Base-by-base conservation (phyloP, 371 early-diverging fungal species). In the Apophysomyces trapeziformis region DNA sequence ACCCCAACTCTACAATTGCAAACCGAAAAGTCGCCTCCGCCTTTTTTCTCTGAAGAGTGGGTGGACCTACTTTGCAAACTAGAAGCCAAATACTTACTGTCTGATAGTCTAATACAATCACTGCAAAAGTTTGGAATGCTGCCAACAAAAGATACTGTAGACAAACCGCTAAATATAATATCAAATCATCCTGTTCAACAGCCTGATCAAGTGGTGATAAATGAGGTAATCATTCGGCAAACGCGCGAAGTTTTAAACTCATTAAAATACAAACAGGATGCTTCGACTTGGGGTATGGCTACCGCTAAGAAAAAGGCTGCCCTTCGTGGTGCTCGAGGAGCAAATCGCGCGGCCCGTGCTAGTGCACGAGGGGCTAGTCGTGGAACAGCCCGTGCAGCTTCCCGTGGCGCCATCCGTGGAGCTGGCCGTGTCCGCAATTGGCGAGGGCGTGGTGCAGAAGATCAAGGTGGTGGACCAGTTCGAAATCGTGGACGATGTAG, bases 81-180 rank as follows among this genome's bases (percentile, higher is more conserved):
- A 26, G 32, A 26, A 26, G 32, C 32, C 32, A 26, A 2, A 26
- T 26, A 26, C 32, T 26, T 26, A 26, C 3, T 26, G 32, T 26
- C 32, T 41, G 41, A 21, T 50, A 50, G 54, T 7, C 21, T 50
- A 50, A 50, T 50, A 5, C 54, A 50, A 50, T 50, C 54, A 50
- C 21, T 50, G 9, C 54, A 50, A 50, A 50, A 50, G 21, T 21
- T 50, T 50, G 54, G 54, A 9, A 26, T 50, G 21, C 21, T 50
- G 11, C 54, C 54, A 3, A 21, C 21, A 3, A 50, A 26, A 9
- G 21, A 21, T 21, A 26, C 21, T 11, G 21, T 21, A 26, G 54
- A 50, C 11, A 50, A n/a, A 50, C 21, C 54, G 9, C 9, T 26
- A 9, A 50, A 50, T 21, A 50, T 50, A 4, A 16, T 50, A 5